Conservation (phyloP, 1,139 yeast genomes). For the Magnusiomyces paraingens region DNA sequence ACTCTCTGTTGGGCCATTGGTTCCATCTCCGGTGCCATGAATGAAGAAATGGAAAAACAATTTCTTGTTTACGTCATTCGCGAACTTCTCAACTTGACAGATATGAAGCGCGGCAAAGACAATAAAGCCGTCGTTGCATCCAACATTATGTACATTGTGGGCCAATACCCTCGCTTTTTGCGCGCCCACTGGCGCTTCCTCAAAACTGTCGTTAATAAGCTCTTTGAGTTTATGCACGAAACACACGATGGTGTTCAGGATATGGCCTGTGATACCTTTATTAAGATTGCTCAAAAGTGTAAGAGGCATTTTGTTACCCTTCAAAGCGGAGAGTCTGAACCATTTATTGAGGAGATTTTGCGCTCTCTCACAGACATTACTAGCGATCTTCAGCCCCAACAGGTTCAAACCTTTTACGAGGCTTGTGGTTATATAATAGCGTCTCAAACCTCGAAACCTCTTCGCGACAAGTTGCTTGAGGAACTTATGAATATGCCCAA, state of each 20-base stretch:
- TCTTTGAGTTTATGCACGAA: slow-evolving; percentile 98
- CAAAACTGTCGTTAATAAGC: slow-evolving; percentile 89
- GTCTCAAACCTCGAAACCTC: slow-evolving; percentile 62
- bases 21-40: slow-evolving; percentile 97
- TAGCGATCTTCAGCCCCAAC: slow-evolving; percentile 91
- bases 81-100: slow-evolving; percentile 84
- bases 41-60: slow-evolving; percentile 93
- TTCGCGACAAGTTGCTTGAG: slow-evolving; percentile 63
- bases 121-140: slow-evolving; percentile 99
- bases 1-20: slow-evolving; percentile 99
- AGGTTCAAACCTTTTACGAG: slow-evolving; percentile 94
- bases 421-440: slow-evolving; percentile 94
- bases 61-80: slow-evolving; percentile 89
- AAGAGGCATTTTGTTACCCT: slow-evolving; percentile 88
- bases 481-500: slow-evolving; percentile 90
- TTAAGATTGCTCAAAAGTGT: slow-evolving; percentile 90
- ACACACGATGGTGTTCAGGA: slow-evolving; percentile 99
- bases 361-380: slow-evolving; percentile 78
- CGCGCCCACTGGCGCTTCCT: slow-evolving; percentile 98
- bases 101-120: slow-evolving; percentile 94
- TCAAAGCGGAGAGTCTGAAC: slow-evolving; percentile 83
- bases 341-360: slow-evolving; percentile 87
- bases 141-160: slow-evolving; percentile 97
- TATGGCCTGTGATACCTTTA: slow-evolving; percentile 99
- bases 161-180: slow-evolving; percentile 94